These are phyloP conservation scores for Fraxinus pennsylvanica DNA, from an alignment of 257 asterid species.

Conservation along the genomic window DNA sequence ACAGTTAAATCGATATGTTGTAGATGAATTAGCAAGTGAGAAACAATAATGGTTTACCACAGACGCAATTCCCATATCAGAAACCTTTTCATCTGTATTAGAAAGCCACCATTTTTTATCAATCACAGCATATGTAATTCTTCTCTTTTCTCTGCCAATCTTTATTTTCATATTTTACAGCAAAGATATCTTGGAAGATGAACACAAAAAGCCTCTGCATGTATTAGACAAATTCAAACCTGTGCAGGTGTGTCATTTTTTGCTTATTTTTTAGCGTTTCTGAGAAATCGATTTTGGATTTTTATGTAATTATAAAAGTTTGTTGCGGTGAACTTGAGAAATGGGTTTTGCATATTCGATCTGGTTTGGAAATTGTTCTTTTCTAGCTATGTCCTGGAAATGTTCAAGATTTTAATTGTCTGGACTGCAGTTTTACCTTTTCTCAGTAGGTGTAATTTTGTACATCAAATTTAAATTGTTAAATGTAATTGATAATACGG, in stretches of 20 bases:
- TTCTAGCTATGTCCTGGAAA: not conserved
- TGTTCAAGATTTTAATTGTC: not conserved
- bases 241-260: constrained; percentile 34
- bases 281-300: not conserved
- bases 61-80: constrained; percentile 38
- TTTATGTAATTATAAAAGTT: too few species aligned
- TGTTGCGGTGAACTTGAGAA: not conserved
- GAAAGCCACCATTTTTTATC: constrained; percentile 48
- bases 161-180: constrained; percentile 57
- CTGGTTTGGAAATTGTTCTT: not conserved
- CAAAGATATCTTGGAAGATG: constrained; percentile 58
- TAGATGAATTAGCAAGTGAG: too few species aligned
- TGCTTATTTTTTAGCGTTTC: not conserved
- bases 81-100: constrained; percentile 31
- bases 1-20: too few species aligned
- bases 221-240: constrained; percentile 33
- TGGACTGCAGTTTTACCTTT: not conserved
- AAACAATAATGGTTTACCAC: constrained; percentile 25
- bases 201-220: constrained; percentile 37
- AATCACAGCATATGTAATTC: constrained; percentile 49
- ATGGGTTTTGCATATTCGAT: not conserved
- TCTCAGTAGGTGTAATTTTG: not conserved
- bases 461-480: not conserved
- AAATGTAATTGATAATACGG: not conserved
- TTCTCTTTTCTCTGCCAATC: constrained; percentile 59